phyloP scores from a whole-genome alignment of 495 filamentous ascomycete species.

The Letharia columbiana region DNA sequence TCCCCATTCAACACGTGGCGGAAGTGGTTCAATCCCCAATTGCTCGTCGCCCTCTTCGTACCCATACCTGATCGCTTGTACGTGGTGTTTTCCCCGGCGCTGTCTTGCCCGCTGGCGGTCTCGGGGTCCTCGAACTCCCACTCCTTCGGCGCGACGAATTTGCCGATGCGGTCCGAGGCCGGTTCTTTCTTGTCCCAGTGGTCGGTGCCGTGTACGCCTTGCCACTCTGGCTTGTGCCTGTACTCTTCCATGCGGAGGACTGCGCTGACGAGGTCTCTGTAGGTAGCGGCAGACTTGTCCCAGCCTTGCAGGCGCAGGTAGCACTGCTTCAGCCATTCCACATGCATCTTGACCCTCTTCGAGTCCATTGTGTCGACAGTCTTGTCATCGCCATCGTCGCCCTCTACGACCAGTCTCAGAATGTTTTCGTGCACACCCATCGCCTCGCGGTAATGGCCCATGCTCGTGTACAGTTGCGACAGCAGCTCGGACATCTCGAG shows the following conservation, averaged over 20 bases:
- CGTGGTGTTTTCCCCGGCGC: not conserved
- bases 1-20: constrained; percentile 7
- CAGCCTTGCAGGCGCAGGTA: constrained; percentile 32
- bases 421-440: constrained; percentile 48
- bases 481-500: constrained; percentile 50
- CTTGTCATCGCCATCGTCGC: constrained; percentile 33
- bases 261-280: constrained; percentile 16
- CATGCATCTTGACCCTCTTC: constrained; percentile 37
- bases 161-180: constrained; percentile 11
- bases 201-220: constrained; percentile 9
- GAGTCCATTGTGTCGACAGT: constrained; percentile 27
- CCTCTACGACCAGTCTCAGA: constrained; percentile 40
- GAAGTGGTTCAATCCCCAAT: constrained; percentile 15
- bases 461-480: constrained; percentile 44
- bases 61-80: constrained; percentile 8
- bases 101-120: not conserved
- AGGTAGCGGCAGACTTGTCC: constrained; percentile 26
- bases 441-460: constrained; percentile 42
- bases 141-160: constrained; percentile 10
- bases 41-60: constrained; percentile 15
- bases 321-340: constrained; percentile 44
- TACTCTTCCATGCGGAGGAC: constrained; percentile 11
- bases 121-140: constrained; percentile 12
- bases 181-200: constrained; percentile 15
- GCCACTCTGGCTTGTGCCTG: constrained; percentile 7